Evolutionary conservation across 176 grass and related monocot genomes (phyloP).

Genomic region (Musa beccarii): DNA sequence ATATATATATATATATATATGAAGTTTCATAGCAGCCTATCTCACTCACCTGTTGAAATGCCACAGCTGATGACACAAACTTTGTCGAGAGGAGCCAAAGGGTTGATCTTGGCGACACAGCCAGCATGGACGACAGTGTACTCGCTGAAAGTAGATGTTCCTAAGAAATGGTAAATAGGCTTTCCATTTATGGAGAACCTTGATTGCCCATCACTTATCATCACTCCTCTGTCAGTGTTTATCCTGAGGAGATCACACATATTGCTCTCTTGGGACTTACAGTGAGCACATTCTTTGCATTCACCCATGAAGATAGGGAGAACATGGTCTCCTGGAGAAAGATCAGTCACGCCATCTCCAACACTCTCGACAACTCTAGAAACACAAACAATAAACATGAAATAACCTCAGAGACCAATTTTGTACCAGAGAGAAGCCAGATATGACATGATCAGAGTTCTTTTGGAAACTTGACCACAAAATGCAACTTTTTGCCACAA

Average conservation of each 20-base stretch:
- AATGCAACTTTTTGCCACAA: not conserved
- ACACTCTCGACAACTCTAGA: slow-evolving; percentile 74
- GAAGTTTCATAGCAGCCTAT: too few species aligned
- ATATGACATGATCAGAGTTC: too few species aligned
- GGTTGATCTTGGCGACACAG: slow-evolving; percentile 69
- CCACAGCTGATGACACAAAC: slow-evolving; percentile 78
- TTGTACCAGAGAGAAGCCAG: too few species aligned
- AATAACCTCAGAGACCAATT: too few species aligned
- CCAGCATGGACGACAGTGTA: slow-evolving; percentile 81
- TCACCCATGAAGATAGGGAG: slow-evolving; percentile 84
- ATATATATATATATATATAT: too few species aligned
- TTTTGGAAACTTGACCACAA: too few species aligned
- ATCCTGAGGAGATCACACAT: slow-evolving; percentile 86
- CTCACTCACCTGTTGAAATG: slow-evolving; percentile 53
- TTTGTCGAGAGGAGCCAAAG: slow-evolving; percentile 56
- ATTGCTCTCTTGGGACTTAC: slow-evolving; percentile 81
- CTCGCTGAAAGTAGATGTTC: slow-evolving; percentile 81
- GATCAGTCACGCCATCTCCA: slow-evolving; percentile 55
- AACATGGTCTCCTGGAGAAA: slow-evolving; percentile 67
- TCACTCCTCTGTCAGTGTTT: slow-evolving; percentile 61
- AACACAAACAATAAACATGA: slow-evolving; percentile 2
- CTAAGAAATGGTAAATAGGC: slow-evolving; percentile 73
- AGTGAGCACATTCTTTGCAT: slow-evolving; percentile 82
- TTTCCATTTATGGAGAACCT: slow-evolving; percentile 57
- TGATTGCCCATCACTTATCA: slow-evolving; percentile 48